Percentiles rank a stretch among this genome's conserved stretches.
phyloP scores from a whole-genome alignment of 2,329 filamentous ascomycete genomes.

The Leptographium lundbergii region DNA sequence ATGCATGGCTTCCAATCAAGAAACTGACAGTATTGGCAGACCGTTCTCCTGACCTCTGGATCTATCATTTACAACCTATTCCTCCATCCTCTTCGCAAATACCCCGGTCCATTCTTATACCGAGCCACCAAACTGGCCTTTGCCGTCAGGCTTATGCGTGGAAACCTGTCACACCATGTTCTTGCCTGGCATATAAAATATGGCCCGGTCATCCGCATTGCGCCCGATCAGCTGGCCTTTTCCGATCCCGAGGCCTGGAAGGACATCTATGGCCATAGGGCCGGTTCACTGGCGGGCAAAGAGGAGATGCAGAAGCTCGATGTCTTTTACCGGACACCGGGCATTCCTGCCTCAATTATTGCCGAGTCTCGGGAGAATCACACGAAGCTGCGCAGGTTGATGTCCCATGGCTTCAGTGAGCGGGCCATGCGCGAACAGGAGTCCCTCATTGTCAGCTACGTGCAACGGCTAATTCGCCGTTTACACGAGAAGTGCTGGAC shows the following conservation, averaged over 20 bases:
- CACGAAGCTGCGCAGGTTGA: constrained; percentile 18
- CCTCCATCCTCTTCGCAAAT: constrained; percentile 20
- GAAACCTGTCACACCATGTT: constrained; percentile 11
- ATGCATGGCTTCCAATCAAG: not conserved
- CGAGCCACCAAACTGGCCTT: constrained; percentile 11
- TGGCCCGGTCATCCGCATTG: constrained; percentile 27
- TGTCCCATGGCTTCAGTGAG: constrained; percentile 28
- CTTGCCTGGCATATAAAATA: constrained; percentile 15
- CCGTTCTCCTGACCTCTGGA: not conserved
- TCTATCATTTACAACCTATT: constrained; percentile 19
- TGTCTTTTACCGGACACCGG: constrained; percentile 5
- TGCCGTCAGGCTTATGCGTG: not conserved
- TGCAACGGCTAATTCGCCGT: constrained; percentile 21
- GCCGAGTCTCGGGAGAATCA: constrained; percentile 21
- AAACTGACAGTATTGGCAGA: not conserved
- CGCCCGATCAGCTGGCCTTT: constrained; percentile 29
- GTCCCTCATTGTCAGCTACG: constrained; percentile 24
- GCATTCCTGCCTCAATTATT: constrained; percentile 10
- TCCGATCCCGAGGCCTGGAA: constrained; percentile 19
- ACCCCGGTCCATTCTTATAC: constrained; percentile 19
- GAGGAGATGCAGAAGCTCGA: constrained; percentile 10
- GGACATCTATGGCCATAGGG: constrained; percentile 23
- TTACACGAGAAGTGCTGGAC: constrained; percentile 15
- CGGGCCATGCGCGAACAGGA: constrained; percentile 26
- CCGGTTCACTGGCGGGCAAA: not conserved